These are phyloP conservation scores for Ceratobasidium sp. DNA, from an alignment of 1,284 basidiomycete genomes.

Conservation along the genomic window DNA sequence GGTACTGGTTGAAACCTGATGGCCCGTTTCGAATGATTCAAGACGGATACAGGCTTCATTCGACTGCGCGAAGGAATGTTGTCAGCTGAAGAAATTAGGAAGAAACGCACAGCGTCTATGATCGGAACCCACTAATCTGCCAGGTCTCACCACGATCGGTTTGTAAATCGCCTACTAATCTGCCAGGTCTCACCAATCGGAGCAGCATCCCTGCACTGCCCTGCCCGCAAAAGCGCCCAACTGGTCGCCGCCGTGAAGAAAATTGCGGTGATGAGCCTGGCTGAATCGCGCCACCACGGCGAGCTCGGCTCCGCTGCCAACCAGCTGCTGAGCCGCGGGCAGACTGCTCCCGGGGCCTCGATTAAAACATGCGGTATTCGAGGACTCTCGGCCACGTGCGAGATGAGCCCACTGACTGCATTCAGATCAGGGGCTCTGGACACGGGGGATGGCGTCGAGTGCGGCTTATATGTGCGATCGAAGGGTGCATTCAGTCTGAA, in stretches of 20 bases:
- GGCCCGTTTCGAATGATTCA: not conserved
- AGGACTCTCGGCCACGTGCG: not conserved
- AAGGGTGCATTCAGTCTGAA: conserved; percentile 8
- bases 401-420: not conserved
- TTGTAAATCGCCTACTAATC: not conserved
- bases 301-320: conserved; percentile 8
- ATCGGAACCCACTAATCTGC: not conserved
- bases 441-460: not conserved
- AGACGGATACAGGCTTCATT: not conserved
- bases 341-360: not conserved
- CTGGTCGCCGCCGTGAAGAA: not conserved
- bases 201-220: not conserved
- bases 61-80: conserved; percentile 5
- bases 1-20: not conserved
- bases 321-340: not conserved
- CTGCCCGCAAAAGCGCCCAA: not conserved
- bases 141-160: not conserved
- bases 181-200: conserved; percentile 15
- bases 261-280: conserved; percentile 8
- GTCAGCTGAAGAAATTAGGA: not conserved
- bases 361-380: conserved; percentile 12
- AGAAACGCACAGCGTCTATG: not conserved
- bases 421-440: conserved; percentile 3
- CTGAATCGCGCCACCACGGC: conserved; percentile 11
- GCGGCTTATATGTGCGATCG: not conserved